Percentiles rank a stretch among this genome's conserved stretches.
These are phyloP conservation scores for Microstegium vimineum DNA, from an alignment of 176 grass and related monocot species.

Conservation along the genomic window DNA sequence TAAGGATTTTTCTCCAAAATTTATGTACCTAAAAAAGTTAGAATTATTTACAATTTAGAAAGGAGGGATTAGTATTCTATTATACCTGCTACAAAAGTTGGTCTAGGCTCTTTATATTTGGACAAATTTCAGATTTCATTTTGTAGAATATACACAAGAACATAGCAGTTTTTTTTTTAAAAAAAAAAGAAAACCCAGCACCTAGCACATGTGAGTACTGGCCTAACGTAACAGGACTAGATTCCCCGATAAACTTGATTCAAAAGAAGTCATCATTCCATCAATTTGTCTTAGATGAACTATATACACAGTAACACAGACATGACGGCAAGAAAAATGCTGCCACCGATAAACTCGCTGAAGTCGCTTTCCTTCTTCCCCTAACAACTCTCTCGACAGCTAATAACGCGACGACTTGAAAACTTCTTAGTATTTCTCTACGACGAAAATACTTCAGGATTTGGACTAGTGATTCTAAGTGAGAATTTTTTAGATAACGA, in stretches of 20 bases:
- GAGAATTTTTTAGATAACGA: background rate
- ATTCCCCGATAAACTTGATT: background rate
- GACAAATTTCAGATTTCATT: background rate
- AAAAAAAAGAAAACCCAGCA: too few relatives aligned
- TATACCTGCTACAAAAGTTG: background rate
- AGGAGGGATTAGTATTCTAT: too few relatives aligned
- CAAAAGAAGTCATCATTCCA: background rate
- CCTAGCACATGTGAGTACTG: too few relatives aligned
- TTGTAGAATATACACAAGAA: background rate
- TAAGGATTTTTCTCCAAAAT: too few relatives aligned
- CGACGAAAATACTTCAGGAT: background rate
- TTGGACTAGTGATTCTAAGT: background rate
- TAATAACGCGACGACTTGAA: background rate
- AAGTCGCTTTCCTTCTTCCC: background rate
- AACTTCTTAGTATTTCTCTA: background rate
- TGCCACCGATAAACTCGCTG: background rate
- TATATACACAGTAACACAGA: background rate
- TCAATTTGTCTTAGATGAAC: background rate
- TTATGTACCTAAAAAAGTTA: too few relatives aligned
- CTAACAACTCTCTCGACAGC: background rate
- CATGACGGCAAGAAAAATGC: conserved; percentile 36
- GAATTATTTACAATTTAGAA: too few relatives aligned
- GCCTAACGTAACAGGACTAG: background rate
- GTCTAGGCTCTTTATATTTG: too few relatives aligned
- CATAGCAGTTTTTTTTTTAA: background rate